Conservation (phyloP, 176 grass and related monocot genomes). For the Saccharum spontaneum region DNA sequence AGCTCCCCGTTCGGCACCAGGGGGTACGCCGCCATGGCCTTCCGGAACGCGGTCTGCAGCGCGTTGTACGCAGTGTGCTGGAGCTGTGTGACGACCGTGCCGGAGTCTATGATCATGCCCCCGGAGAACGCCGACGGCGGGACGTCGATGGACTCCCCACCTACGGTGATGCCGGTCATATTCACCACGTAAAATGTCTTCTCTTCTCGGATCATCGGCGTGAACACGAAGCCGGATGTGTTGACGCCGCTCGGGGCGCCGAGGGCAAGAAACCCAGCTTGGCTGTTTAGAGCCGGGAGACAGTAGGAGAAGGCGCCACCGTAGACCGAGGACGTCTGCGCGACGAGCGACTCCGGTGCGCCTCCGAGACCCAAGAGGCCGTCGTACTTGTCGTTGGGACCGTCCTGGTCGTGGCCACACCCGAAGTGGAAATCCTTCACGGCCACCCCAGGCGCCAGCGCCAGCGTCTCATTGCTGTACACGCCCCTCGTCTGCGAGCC, state of each 20-base stretch:
- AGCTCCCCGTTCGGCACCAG: not conserved
- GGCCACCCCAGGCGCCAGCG: not conserved
- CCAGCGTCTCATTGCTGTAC: not conserved
- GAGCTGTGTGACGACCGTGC: conserved; percentile 46
- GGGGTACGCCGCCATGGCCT: not conserved
- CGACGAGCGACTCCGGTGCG: too few relatives aligned
- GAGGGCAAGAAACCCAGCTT: too few relatives aligned
- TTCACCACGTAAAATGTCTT: conserved; percentile 40
- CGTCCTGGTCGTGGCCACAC: too few relatives aligned
- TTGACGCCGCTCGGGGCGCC: conserved; percentile 13
- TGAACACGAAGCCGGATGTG: conserved; percentile 8
- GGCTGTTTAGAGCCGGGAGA: too few relatives aligned
- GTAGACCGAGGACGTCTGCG: too few relatives aligned
- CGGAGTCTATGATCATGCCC: conserved; percentile 49
- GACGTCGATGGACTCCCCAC: conserved; percentile 17
- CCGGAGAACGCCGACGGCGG: conserved; percentile 17
- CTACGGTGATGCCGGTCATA: conserved; percentile 36
- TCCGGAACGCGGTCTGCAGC: conserved; percentile 38
- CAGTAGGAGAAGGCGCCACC: too few relatives aligned
- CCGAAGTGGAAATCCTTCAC: not conserved
- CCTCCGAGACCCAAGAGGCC: too few relatives aligned
- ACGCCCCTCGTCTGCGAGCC: not conserved
- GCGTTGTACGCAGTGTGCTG: conserved; percentile 40
- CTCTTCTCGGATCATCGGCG: not conserved
- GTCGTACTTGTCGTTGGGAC: too few relatives aligned